Base-by-base conservation (phyloP, 371 early-diverging fungal species). In the Phascolomyces articulosus region DNA sequence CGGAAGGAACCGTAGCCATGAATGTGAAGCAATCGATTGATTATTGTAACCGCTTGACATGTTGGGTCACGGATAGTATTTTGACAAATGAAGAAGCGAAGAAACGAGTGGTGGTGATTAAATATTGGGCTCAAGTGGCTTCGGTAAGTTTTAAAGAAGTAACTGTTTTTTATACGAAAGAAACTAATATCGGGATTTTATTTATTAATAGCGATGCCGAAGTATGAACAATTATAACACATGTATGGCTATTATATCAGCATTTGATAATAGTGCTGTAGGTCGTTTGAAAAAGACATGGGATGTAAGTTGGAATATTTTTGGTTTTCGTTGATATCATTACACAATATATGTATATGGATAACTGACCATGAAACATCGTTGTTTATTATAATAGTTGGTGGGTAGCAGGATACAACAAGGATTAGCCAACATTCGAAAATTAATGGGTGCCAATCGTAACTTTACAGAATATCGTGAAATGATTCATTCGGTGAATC, bases 261-360 rank as follows among this genome's bases (percentile, higher is more conserved):
- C 93, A 0, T 91, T 98, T 69, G 90, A 93, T 40, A 91, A 94
- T 8, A 91, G 95, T 9, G 92, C 95, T 1, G 86, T 98, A 54
- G 91, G 92, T 66, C 91, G 98, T n/a, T 80, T 97, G 51, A 88
- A 87, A 24, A 89, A 92, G 57, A 97, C 98, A 0, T 96, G 95
- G 95, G 91, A 91, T 69, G 78, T 81, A 38, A 64, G 60, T 38
- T 7, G n/a, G n/a, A n/a, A n/a, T 29, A 51, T 9, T 15, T 34
- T 34, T 34, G 6, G 9, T 34, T 9, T 34, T 34, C 31, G 3
- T 34, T n/a, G n/a, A n/a, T n/a, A n/a, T n/a, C n/a, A n/a, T n/a
- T n/a, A n/a, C n/a, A n/a, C n/a, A n/a, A n/a, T 31, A 31, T 31
- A 31, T 31, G 10, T 31, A 31, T 31, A 31, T 31, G n/a, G n/a